These are phyloP conservation scores for Phellopilus nigrolimitatus DNA, from an alignment of 1,284 basidiomycete species.

Conservation along the genomic window DNA sequence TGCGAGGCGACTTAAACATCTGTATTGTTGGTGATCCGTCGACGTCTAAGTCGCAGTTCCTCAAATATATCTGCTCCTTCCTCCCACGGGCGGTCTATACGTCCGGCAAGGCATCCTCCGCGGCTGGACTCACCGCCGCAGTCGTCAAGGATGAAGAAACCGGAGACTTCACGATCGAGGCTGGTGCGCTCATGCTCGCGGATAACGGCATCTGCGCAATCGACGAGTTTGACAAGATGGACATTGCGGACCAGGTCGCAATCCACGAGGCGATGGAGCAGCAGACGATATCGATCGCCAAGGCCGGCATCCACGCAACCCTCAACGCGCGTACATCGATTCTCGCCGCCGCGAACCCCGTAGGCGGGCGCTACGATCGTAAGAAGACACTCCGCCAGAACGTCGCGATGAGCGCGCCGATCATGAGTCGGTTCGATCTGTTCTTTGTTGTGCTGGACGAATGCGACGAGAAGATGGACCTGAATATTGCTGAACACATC, in stretches of 20 bases:
- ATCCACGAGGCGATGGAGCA: constrained; percentile 99
- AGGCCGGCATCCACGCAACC: constrained; percentile 98
- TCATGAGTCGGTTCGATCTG: constrained; percentile 99
- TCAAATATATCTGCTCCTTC: constrained; percentile 99
- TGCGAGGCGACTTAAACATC: constrained; percentile 97
- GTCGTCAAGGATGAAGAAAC: constrained; percentile 99
- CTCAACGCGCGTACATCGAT: constrained; percentile 98
- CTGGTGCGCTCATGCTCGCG: constrained; percentile 97
- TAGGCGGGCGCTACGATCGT: constrained; percentile 94
- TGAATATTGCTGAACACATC: constrained; percentile 95
- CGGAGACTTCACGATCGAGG: constrained; percentile 99
- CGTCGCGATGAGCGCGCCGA: constrained; percentile 96
- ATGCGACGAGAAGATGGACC: constrained; percentile 89
- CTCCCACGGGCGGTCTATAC: constrained; percentile 98
- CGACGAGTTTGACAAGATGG: constrained; percentile 99
- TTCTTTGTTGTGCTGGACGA: constrained; percentile 99
- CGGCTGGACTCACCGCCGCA: constrained; percentile 97
- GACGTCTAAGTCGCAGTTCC: constrained; percentile 96
- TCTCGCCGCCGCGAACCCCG: constrained; percentile 95
- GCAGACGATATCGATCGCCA: constrained; percentile 98
- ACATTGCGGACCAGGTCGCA: constrained; percentile 96
- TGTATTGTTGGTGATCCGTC: constrained; percentile 98
- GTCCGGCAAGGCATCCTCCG: constrained; percentile 97
- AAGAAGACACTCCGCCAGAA: constrained; percentile 94
- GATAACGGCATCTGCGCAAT: constrained; percentile 99